Evolutionary conservation across 345 rosid species (phyloP).

Genomic region (Boechera retrofracta): DNA sequence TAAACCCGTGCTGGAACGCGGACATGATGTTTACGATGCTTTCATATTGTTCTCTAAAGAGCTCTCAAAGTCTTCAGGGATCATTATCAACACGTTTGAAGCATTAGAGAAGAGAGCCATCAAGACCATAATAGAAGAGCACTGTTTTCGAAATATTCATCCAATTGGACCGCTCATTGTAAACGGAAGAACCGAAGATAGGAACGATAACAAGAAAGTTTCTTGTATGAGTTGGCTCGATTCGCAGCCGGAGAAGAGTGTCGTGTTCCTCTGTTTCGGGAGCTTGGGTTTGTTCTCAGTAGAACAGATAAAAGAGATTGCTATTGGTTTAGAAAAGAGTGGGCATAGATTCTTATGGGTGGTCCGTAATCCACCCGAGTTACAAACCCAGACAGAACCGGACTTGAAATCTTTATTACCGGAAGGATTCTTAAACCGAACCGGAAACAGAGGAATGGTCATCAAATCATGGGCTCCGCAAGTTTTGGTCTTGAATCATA

Average conservation of each 20-base stretch:
- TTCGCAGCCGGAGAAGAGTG: constrained; percentile 52
- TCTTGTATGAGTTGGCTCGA: constrained; percentile 56
- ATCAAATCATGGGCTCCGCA: constrained; percentile 72
- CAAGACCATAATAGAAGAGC: constrained; percentile 51
- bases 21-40: constrained; percentile 37
- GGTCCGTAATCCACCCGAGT: constrained; percentile 50
- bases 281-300: constrained; percentile 58
- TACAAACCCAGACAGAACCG: constrained; percentile 34
- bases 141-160: constrained; percentile 47
- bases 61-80: constrained; percentile 47
- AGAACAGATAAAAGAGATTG: constrained; percentile 54
- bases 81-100: constrained; percentile 62
- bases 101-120: constrained; percentile 52
- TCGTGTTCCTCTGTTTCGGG: constrained; percentile 68
- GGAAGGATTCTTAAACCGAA: constrained; percentile 51
- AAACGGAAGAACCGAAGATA: constrained; percentile 10
- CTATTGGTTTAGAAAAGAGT: constrained; percentile 57
- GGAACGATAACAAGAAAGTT: neutral
- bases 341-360: constrained; percentile 63
- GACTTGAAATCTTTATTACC: constrained; percentile 50
- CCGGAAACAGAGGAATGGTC: constrained; percentile 51
- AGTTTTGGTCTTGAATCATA: constrained; percentile 55
- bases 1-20: constrained; percentile 41
- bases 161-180: constrained; percentile 62
- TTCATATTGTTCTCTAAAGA: constrained; percentile 22